Base-by-base conservation (phyloP, 805 yeast species). In the Saccharomycopsis sp. region DNA sequence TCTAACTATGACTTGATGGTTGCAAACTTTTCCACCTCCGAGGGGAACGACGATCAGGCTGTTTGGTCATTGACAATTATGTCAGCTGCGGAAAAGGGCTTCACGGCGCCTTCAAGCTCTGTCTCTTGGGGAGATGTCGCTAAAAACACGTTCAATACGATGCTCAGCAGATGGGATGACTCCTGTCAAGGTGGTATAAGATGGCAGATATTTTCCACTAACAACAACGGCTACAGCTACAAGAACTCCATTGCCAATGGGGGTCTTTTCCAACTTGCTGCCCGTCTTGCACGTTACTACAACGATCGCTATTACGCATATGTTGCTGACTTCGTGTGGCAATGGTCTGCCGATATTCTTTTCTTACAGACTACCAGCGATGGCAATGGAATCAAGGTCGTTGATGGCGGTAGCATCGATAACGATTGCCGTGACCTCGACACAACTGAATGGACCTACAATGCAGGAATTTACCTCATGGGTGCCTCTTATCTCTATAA, bases 401-500 rank as follows among this genome's bases (percentile, higher is more conserved):
- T 73, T 63, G 89, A 83, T 70, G 89, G 89, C 70, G 86, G 85
- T 37, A 73, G 76, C 54, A 74, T 79, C 53, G 70, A 67, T 29
- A 67, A 71, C 57, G 75, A 77, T 65, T 84, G 88, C 66, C 63
- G 80, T 1, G 72, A 73, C n/a, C 68, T 80, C 46, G 51, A 21
- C 9, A 79, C 83, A 8, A 68, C 67, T 18, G 67, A 72, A 34
- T 87, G 91, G 90, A 75, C 84, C 34, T 87, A 87, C 70, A 84
- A 84, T 61, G 85, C 84, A 67, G 94, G 89, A 46, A 70, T 85
- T 15, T 73, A 84, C 63, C 65, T 87, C 64, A 75, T 86, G 1
- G 94, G 92, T 15, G 74, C 81, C 60, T 90, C 94, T 0, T 85
- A 83, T 68, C 72, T 85, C 70, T 84, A 85, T 67, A 80, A 84